Evolutionary conservation across 2,329 filamentous ascomycete species (phyloP), one percentile per base, ranked within the genome.

Genomic region (Cercospora zeina): DNA sequence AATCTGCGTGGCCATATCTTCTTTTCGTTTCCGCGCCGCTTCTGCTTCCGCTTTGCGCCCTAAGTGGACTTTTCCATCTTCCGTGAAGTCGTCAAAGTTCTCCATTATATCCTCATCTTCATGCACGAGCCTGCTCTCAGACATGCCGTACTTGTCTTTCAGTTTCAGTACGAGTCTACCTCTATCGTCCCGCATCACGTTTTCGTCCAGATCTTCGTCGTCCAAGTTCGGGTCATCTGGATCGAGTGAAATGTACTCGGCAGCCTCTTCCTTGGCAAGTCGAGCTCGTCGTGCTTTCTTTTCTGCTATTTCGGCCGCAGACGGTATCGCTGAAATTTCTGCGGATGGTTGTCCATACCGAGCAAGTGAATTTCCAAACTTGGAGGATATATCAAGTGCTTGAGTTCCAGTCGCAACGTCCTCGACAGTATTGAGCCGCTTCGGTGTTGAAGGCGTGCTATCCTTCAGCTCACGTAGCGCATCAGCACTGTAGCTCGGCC

Each of bases 101-200:
- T 97, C 95, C 37, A 90, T 90, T 0, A 97, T 83, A 71, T 97
- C 91, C 73, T 97, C 93, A 69, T 97, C 93, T 34, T 97, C 92
- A 45, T 83, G 85, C 5, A 92, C 84, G 1, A 97, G 82, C 1
- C 93, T 84, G 5, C 89, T 89, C 64, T 92, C 79, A 3, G 72
- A 65, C 31, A 64, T 58, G 13, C 66, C 84, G 34, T 85, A 83
- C 67, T 89, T 86, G 69, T 87, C 85, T 66, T 85, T 85, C 16
- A 79, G 77, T 56, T 81, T 78, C 2, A 82, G 73, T 1, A 84
- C 77, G 62, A 82, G 64, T 63, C 74, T 67, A 19, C 78, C 76
- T 50, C 74, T 73, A 42, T 79, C 78, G 39, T 81, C 79, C 8
- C 67, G 66, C 66, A 68, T 73, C 10, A 75, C 72, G 61, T 75